Conservation (phyloP, 371 early-diverging fungal genomes). For the Haplosporangium sp. region DNA sequence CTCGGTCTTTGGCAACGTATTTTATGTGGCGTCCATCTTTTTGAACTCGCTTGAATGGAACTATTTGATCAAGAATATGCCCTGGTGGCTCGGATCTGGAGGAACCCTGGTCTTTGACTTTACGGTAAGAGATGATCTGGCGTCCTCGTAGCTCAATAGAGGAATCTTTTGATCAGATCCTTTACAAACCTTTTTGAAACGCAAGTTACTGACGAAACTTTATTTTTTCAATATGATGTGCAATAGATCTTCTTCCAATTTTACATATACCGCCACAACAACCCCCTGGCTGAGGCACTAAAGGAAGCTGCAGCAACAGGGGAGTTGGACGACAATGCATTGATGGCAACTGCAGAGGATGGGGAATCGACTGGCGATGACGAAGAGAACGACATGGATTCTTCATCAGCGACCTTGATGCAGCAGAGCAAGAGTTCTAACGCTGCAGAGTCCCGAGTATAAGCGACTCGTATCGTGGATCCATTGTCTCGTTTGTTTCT, state of each 20-base stretch:
- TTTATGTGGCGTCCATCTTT: conserved; percentile 69
- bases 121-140: conserved; percentile 56
- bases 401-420: not conserved
- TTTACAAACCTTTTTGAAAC: not conserved
- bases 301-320: conserved; percentile 44
- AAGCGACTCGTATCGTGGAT: too few relatives aligned
- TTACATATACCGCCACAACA: conserved; percentile 57
- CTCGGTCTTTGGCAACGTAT: conserved; percentile 85
- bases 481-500: too few relatives aligned
- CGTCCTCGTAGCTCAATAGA: not conserved
- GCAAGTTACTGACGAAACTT: not conserved
- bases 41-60: conserved; percentile 57
- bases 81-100: conserved; percentile 61
- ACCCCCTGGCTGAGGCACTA: conserved; percentile 39
- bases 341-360: conserved; percentile 26
- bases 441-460: not conserved
- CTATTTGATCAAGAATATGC: conserved; percentile 63
- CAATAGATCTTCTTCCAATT: conserved; percentile 66
- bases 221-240: not conserved
- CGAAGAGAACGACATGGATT: conserved; percentile 11
- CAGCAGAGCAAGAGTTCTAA: conserved; percentile 7
- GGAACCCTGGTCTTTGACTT: conserved; percentile 68
- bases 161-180: not conserved
- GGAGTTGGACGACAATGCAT: conserved; percentile 38
- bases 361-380: conserved; percentile 9